Percentiles rank a stretch among this genome's conserved stretches.
Evolutionary conservation across 176 grass and related monocot genomes (phyloP).

Genomic region (Eragrostis nindensis): DNA sequence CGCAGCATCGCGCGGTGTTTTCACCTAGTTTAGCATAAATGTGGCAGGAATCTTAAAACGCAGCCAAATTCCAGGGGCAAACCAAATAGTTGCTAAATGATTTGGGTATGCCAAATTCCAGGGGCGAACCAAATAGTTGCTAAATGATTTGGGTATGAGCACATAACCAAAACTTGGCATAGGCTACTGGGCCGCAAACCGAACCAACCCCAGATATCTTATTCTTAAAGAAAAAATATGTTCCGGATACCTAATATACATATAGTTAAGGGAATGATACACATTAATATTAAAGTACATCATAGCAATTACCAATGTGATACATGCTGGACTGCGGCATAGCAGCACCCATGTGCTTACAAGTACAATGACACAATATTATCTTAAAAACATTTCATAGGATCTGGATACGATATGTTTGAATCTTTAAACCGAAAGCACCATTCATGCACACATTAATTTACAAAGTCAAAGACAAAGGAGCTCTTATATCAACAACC

Average conservation of each 20-base stretch:
- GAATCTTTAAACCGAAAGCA: slow-evolving; percentile 6
- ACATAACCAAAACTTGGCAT: background rate
- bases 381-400: slow-evolving; percentile 16
- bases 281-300: slow-evolving; percentile 4
- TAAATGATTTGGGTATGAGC: background rate
- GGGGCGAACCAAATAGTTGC: background rate
- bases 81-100: too few species aligned
- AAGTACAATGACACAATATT: background rate
- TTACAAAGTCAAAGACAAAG: slow-evolving; percentile 2
- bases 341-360: background rate
- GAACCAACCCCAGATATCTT: background rate
- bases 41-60: too few species aligned
- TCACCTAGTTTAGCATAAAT: too few species aligned
- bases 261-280: background rate
- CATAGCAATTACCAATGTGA: slow-evolving; percentile 6
- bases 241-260: background rate
- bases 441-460: background rate
- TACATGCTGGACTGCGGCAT: slow-evolving; percentile 1
- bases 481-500: slow-evolving; percentile 16
- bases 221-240: background rate
- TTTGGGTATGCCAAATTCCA: too few species aligned
- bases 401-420: background rate
- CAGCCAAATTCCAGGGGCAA: too few species aligned
- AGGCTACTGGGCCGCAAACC: background rate
- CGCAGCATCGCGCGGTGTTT: too few species aligned